Evolutionary conservation across 169 alveolate species (phyloP).

Genomic region (Plasmodium reichenowi): DNA sequence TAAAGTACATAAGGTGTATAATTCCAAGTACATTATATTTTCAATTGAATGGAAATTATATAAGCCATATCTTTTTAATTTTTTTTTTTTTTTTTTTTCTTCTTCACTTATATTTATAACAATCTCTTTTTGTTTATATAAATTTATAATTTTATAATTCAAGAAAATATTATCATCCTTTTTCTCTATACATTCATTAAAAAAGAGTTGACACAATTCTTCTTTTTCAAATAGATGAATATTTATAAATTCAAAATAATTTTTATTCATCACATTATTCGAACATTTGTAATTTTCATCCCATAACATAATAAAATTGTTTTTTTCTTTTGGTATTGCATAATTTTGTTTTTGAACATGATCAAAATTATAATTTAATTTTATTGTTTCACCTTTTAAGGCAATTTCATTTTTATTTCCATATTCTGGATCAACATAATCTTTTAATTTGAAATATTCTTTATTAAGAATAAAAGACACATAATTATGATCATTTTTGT

Average conservation of each 20-base stretch:
- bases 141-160: constrained; percentile 36
- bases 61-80: constrained; percentile 9
- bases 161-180: constrained; percentile 63
- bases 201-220: constrained; percentile 10
- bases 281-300: not conserved
- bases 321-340: too few relatives aligned
- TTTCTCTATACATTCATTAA: constrained; percentile 10
- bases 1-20: constrained; percentile 60
- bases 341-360: not conserved
- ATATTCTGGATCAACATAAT: constrained; percentile 23
- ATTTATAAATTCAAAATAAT: constrained; percentile 34
- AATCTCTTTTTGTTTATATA: not conserved
- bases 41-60: constrained; percentile 60
- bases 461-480: constrained; percentile 47
- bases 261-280: constrained; percentile 7
- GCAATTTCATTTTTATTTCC: not conserved
- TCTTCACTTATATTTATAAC: not conserved
- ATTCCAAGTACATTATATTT: constrained; percentile 58
- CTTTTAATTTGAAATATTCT: constrained; percentile 37
- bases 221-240: constrained; percentile 12
- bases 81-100: not conserved
- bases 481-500: constrained; percentile 58
- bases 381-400: not conserved
- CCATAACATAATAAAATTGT: too few relatives aligned
- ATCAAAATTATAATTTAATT: not conserved